These are phyloP conservation scores for Pyrus bretschneideri DNA, from an alignment of 306 rosid species.

Conservation along the genomic window DNA sequence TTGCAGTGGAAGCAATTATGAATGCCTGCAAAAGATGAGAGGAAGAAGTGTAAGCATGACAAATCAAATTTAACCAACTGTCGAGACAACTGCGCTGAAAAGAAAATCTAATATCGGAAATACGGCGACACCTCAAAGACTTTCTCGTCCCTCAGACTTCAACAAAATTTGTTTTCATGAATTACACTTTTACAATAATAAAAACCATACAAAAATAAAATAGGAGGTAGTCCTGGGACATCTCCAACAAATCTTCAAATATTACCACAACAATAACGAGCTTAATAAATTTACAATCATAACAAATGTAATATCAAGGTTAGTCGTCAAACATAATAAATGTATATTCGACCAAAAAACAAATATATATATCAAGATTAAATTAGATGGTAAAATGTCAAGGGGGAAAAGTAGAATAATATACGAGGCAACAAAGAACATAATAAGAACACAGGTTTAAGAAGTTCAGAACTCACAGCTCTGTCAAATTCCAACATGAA, in stretches of 20 bases:
- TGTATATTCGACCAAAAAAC: neutral
- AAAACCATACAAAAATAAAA: neutral
- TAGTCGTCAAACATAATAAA: neutral
- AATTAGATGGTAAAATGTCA: neutral
- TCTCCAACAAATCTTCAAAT: neutral
- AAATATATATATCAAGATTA: neutral
- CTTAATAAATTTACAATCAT: neutral
- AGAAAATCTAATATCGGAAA: neutral
- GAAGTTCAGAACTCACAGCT: conserved; percentile 52
- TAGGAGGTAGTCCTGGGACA: neutral
- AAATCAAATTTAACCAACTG: neutral
- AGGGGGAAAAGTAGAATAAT: neutral
- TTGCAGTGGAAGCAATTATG: conserved; percentile 95
- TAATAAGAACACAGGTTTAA: neutral
- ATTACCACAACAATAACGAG: neutral
- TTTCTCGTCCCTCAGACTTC: neutral
- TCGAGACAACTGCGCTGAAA: conserved; percentile 12
- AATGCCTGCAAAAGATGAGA: conserved; percentile 56
- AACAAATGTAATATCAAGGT: neutral
- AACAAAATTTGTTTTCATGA: neutral
- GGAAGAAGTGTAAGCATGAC: conserved; percentile 14
- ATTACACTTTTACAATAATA: neutral
- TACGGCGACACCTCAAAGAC: neutral
- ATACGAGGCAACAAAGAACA: neutral
- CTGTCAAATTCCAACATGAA: conserved; percentile 98